Percentiles rank a stretch among this genome's conserved stretches.
Evolutionary conservation across 2,329 filamentous ascomycete species (phyloP).

Genomic region (Claviceps paspali): DNA sequence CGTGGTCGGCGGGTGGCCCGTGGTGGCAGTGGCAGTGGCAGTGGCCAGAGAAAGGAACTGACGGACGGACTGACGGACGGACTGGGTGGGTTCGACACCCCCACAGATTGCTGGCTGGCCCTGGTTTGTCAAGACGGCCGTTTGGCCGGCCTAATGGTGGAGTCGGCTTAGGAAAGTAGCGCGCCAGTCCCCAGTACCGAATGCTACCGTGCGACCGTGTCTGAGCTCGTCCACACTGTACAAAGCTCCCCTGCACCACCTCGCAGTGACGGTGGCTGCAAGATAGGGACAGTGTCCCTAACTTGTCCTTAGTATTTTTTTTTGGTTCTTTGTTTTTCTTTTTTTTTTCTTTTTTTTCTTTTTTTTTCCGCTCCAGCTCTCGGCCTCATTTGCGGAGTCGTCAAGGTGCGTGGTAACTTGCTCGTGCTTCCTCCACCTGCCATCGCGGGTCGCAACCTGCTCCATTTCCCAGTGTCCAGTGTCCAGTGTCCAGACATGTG

Average conservation of each 20-base stretch:
- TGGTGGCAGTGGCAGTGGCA: too few species aligned
- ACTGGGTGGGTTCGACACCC: too few species aligned
- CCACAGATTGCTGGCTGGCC: too few species aligned
- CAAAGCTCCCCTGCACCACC: background rate
- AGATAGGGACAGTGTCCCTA: background rate
- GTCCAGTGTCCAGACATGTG: too few species aligned
- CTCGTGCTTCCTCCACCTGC: background rate
- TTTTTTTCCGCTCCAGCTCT: background rate
- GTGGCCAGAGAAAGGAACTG: too few species aligned
- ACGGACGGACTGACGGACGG: too few species aligned
- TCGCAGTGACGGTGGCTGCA: background rate
- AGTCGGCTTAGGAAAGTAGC: constrained; percentile 15
- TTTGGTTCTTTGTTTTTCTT: too few species aligned
- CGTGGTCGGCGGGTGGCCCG: too few species aligned
- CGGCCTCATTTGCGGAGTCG: constrained; percentile 8
- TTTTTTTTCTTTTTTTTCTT: too few species aligned
- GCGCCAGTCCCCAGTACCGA: constrained; percentile 1
- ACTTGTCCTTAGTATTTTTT: background rate
- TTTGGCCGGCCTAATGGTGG: constrained; percentile 46
- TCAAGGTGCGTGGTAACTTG: background rate
- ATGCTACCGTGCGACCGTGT: background rate
- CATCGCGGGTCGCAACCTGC: constrained; percentile 1
- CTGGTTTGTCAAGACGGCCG: constrained; percentile 32
- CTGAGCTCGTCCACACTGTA: constrained; percentile 2
- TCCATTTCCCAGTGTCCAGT: background rate